phyloP scores from a whole-genome alignment of 441 rosid genomes.

The Gossypium trilobum region DNA sequence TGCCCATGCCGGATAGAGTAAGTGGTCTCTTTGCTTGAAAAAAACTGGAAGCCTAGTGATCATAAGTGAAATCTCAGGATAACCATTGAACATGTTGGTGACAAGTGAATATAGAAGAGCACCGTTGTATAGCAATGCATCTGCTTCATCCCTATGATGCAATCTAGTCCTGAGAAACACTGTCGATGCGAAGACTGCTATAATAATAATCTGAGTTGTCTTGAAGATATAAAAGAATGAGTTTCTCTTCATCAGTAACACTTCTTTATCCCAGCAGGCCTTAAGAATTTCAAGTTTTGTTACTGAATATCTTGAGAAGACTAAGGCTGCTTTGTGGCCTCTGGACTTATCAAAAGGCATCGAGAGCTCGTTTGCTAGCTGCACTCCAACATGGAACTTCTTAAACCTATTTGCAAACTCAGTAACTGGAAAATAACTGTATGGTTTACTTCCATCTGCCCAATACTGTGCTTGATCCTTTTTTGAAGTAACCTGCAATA shows the following conservation, averaged over 20 bases:
- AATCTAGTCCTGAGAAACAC: constrained; percentile 48
- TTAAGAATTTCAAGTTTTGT: constrained; percentile 49
- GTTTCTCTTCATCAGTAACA: constrained; percentile 61
- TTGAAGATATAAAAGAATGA: constrained; percentile 55
- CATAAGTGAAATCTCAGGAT: constrained; percentile 49
- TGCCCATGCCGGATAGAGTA: constrained; percentile 74
- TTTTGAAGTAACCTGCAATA: constrained; percentile 41
- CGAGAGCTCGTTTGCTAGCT: constrained; percentile 42
- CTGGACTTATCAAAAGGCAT: constrained; percentile 46
- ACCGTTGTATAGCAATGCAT: constrained; percentile 49
- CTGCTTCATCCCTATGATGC: constrained; percentile 39
- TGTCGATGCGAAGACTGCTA: constrained; percentile 49
- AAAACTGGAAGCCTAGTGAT: constrained; percentile 76
- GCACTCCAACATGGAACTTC: constrained; percentile 57
- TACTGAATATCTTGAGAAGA: constrained; percentile 47
- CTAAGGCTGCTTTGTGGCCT: constrained; percentile 64
- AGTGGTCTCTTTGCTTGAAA: constrained; percentile 79
- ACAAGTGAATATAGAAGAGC: constrained; percentile 50
- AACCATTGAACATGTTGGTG: constrained; percentile 72
- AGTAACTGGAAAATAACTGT: constrained; percentile 46
- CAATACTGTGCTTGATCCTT: constrained; percentile 87
- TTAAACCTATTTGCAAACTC: constrained; percentile 53
- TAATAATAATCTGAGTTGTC: constrained; percentile 47
- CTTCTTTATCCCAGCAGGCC: constrained; percentile 70
- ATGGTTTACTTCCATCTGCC: constrained; percentile 44